Base-by-base conservation (phyloP, 2,329 filamentous ascomycete genomes). In the Raffaelea albimanens region DNA sequence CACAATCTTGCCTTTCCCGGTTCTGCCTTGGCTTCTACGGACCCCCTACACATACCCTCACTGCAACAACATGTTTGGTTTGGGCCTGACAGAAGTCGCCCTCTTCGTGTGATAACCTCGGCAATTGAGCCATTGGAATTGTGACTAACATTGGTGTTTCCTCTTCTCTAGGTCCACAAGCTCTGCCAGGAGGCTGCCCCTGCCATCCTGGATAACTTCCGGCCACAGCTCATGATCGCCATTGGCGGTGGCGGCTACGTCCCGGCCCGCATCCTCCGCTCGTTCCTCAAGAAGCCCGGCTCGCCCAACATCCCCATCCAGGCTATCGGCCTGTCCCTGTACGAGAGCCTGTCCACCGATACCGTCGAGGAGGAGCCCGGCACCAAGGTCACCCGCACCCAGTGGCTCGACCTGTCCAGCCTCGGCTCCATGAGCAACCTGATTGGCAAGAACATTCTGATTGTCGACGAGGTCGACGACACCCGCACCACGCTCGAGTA, bases 231-330 rank as follows among this genome's bases (percentile, higher is more conserved):
- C 58, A 95, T 98, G 78, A 95, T 98, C 67, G 93, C 93, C 63
- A 97, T 97, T 65, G 93, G 93, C 59, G 93, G 93, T 55, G 93
- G 93, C 59, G 93, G 93, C 60, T 98, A 96, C 68, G 89, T 98
- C 38, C 93, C 93, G 52, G 93, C 93, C 41, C 87, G 93, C 59
- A 98, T 98, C 66, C 80, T 98, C 55, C 87, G 93, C 54, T 97
- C 93, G 19, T 98, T 98, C 76, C 85, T 98, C 66, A 96, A 95
- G 76, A 80, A 82, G 63, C 76, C 87, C 51, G 87, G 85, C 58
- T 78, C 75, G 53, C 82, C 89, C 68, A 98, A 98, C 73, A 98
- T 98, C 61, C 91, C 93, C 57, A 98, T 98, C 68, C 93, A 98
- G 76, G 93, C 93, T 55, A 98, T 98, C 66, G 93, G 93, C 43